Conservation (phyloP, 2,329 filamentous ascomycete species). For the Calcarisporium arbuscula region DNA sequence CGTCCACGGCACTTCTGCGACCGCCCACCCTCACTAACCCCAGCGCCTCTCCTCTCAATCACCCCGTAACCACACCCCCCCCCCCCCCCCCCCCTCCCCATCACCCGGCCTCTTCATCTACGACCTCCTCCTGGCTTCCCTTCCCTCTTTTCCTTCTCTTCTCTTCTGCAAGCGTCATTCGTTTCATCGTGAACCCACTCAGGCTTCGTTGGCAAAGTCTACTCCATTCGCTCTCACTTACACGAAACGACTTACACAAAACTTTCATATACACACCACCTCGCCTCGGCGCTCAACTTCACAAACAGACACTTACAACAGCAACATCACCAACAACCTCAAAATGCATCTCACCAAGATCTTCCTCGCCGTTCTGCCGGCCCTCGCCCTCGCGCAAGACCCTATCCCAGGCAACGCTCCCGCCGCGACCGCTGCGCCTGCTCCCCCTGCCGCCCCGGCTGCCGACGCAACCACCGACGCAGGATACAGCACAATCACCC, state of each 20-base stretch:
- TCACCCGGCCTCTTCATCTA: neutral
- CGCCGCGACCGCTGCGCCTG: constrained; percentile 30
- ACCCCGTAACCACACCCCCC: too few species aligned
- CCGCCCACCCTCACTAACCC: too few species aligned
- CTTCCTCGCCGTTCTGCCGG: constrained; percentile 44
- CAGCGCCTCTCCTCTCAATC: too few species aligned
- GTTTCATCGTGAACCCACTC: constrained; percentile 6
- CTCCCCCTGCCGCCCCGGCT: constrained; percentile 22
- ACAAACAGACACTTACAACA: neutral
- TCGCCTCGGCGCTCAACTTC: neutral
- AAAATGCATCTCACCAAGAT: constrained; percentile 36
- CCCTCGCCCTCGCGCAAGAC: constrained; percentile 43
- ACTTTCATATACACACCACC: constrained; percentile 3
- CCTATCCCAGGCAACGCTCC: constrained; percentile 5
- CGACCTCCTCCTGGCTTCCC: constrained; percentile 1
- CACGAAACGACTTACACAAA: constrained; percentile 7
- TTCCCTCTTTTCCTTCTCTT: constrained; percentile 1
- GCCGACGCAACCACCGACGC: constrained; percentile 22
- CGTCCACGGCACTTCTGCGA: too few species aligned
- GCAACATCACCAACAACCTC: constrained; percentile 6
- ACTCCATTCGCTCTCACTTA: constrained; percentile 1
- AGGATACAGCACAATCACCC: constrained; percentile 39
- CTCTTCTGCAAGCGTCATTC: constrained; percentile 3
- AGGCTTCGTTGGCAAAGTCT: constrained; percentile 13
- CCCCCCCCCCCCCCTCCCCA: too few species aligned